Conservation (phyloP, 2,329 filamentous ascomycete species). For the Colletotrichum gloeosporioides region DNA sequence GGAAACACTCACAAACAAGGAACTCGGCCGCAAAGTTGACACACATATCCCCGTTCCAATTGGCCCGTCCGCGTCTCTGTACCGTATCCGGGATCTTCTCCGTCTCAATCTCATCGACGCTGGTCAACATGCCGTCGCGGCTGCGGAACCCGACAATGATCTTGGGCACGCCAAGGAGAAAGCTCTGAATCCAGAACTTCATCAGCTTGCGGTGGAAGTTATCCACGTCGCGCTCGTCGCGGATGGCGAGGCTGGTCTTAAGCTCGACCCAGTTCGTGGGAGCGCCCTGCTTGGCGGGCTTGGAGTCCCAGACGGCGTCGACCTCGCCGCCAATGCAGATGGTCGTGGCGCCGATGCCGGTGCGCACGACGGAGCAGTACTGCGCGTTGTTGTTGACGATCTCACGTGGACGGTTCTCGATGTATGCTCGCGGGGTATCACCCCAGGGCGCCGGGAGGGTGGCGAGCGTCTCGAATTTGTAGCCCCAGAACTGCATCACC, state of each 20-base stretch:
- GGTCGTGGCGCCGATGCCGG: constrained; percentile 77
- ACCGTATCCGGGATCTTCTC: constrained; percentile 79
- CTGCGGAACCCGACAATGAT: constrained; percentile 90
- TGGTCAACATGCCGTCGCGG: constrained; percentile 71
- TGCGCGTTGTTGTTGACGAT: constrained; percentile 89
- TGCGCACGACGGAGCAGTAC: constrained; percentile 93
- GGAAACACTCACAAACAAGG: constrained; percentile 69
- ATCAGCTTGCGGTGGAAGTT: constrained; percentile 89
- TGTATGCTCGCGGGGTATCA: constrained; percentile 74
- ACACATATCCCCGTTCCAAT: constrained; percentile 92
- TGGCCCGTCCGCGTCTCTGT: constrained; percentile 65
- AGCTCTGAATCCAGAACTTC: constrained; percentile 97
- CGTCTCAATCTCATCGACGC: constrained; percentile 81
- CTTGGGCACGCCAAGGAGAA: constrained; percentile 88
- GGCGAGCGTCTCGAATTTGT: constrained; percentile 93
- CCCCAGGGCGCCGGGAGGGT: constrained; percentile 79
- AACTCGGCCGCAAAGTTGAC: constrained; percentile 88
- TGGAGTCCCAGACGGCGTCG: constrained; percentile 88
- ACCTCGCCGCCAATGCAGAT: constrained; percentile 92
- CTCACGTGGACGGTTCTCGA: constrained; percentile 75
- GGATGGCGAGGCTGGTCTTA: constrained; percentile 83
- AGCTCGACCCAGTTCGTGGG: constrained; percentile 93
- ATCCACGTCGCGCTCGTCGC: constrained; percentile 69
- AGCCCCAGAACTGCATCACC: constrained; percentile 94
- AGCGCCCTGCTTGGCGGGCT: constrained; percentile 68